phyloP scores from a whole-genome alignment of 106 monocot species.

The Acorus calamus region DNA sequence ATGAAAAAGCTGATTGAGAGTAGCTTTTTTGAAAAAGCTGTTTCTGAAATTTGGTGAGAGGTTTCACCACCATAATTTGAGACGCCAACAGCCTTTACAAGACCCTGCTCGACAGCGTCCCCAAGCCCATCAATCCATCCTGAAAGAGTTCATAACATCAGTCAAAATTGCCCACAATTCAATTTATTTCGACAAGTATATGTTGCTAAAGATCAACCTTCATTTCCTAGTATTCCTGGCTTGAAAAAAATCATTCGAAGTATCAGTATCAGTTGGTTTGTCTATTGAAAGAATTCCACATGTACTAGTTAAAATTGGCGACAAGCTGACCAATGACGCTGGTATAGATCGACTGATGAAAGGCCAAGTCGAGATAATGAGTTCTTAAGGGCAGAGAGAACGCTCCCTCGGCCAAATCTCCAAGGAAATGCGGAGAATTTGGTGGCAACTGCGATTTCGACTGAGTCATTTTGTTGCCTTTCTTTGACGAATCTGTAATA shows the following conservation, averaged over 20 bases:
- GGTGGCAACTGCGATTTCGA: slow-evolving; percentile 72
- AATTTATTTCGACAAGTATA: too few species aligned
- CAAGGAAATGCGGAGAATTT: slow-evolving; percentile 99
- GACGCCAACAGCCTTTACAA: slow-evolving; percentile 95
- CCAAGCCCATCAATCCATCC: slow-evolving; percentile 97
- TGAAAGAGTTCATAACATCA: slow-evolving; percentile 22
- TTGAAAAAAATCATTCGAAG: slow-evolving; percentile 52
- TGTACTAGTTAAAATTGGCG: background rate
- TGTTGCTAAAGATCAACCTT: slow-evolving; percentile 52
- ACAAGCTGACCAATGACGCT: slow-evolving; percentile 69
- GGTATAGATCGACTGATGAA: too few species aligned
- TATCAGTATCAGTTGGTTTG: too few species aligned
- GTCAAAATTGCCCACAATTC: too few species aligned
- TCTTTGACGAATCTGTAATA: slow-evolving; percentile 78
- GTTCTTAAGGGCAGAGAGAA: slow-evolving; percentile 67
- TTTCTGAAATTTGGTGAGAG: too few species aligned
- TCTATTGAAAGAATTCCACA: too few species aligned
- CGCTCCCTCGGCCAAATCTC: slow-evolving; percentile 86
- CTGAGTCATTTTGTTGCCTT: slow-evolving; percentile 38
- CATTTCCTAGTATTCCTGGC: slow-evolving; percentile 98
- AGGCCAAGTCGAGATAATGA: slow-evolving; percentile 81
- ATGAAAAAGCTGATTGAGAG: too few species aligned
- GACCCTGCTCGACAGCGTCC: slow-evolving; percentile 92
- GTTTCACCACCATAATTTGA: slow-evolving; percentile 96
- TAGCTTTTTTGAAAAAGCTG: too few species aligned